Evolutionary conservation across 2,329 filamentous ascomycete genomes (phyloP), one percentile per base, ranked within the genome.

Genomic region (Coniochaeta sp.): DNA sequence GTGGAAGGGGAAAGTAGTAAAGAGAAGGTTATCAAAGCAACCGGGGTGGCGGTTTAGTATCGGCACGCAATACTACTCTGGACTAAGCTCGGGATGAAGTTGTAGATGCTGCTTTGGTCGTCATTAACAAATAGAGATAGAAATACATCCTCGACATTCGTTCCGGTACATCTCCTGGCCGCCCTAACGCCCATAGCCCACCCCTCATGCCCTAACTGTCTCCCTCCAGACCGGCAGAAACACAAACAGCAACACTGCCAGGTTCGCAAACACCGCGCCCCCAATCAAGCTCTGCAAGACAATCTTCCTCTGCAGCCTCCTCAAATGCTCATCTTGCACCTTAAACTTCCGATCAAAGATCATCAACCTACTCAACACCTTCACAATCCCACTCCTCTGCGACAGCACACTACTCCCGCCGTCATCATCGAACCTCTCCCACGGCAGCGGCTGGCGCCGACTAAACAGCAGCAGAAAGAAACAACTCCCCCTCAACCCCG

Each of bases 401-500:
- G 61, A 61, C 6, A 42, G 18, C 22, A 53, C 35, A 28, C 54
- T 60, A n/a, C n/a, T n/a, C 35, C 53, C 49, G 46, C 26, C 49
- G 7, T 59, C 61, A 38, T 76, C 72, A 48, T 74, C 72, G 53
- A 74, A 71, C 14, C 71, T 63, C 59, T 76, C 73, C 73, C 73
- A 76, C 0, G 73, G 73, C 33, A 76, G 60, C 3, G 69, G 65
- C 59, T 75, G 73, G 31, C 74, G 64, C 31, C 71, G 64, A 8
- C 69, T 70, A 56, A 76, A 73, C 20, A 76, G 65, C 51, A 76
- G 58, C 42, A 76, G 58, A 53, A 76, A 75, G 61, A 76, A 76
- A 57, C 73, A 76, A 51, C 67, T 70, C 2, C 73, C 73, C 32
- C 73, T 61, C 14, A 75, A 53, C n/a, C 73, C 73, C 0, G 69